Evolutionary conservation across 768 basidiomycete genomes (phyloP).

Genomic region (Calvatia gigantea): DNA sequence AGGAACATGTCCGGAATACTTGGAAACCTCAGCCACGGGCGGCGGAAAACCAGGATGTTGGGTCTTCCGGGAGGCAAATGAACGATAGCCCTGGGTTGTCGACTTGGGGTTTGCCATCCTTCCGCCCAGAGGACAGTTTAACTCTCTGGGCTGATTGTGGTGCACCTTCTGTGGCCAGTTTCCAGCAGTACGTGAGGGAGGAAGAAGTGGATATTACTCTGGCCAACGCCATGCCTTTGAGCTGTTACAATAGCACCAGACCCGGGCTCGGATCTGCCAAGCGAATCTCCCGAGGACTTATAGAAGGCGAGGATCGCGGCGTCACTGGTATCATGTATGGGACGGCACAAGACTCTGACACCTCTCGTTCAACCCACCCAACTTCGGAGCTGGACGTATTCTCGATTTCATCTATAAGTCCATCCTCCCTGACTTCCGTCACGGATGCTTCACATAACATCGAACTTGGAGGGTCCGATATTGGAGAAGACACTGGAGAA

Average conservation of each 20-base stretch:
- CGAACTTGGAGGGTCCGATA: slow-evolving; percentile 13
- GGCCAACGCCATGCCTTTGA: slow-evolving; percentile 20
- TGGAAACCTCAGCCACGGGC: not conserved
- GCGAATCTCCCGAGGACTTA: not conserved
- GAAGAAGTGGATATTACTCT: slow-evolving; percentile 27
- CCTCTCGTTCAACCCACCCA: slow-evolving; percentile 26
- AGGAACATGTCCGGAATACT: not conserved
- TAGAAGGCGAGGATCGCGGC: slow-evolving; percentile 10
- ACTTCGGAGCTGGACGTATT: slow-evolving; percentile 18
- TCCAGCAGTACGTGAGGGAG: slow-evolving; percentile 20
- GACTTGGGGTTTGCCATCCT: slow-evolving; percentile 2
- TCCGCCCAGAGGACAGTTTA: not conserved
- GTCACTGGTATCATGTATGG: not conserved
- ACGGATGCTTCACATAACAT: slow-evolving; percentile 5
- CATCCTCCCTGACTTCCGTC: slow-evolving; percentile 20
- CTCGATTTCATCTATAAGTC: slow-evolving; percentile 13
- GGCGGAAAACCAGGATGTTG: not conserved
- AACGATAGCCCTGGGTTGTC: not conserved
- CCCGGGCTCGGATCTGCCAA: not conserved
- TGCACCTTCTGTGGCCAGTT: slow-evolving; percentile 4
- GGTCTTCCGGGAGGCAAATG: not conserved
- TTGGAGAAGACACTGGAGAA: slow-evolving; percentile 20
- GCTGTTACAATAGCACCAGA: slow-evolving; percentile 2
- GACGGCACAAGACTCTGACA: slow-evolving; percentile 26
- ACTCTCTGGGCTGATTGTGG: not conserved